These are phyloP conservation scores for Melanogaster broomeanus DNA, from an alignment of 768 basidiomycete genomes.

Conservation along the genomic window DNA sequence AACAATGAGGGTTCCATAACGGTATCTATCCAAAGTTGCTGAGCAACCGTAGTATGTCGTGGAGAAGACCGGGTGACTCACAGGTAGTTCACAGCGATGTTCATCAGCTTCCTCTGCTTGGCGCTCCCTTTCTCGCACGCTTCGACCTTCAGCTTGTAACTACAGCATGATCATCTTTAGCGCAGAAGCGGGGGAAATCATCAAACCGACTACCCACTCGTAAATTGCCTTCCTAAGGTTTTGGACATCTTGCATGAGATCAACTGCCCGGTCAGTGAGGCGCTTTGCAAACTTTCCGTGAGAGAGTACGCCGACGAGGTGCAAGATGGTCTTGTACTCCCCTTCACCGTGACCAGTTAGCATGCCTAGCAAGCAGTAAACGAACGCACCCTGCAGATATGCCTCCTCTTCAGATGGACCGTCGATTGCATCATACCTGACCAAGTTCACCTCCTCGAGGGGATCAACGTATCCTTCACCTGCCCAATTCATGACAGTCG, in stretches of 20 bases:
- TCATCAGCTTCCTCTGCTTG: constrained; percentile 76
- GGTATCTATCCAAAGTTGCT: constrained; percentile 50
- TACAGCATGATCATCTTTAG: constrained; percentile 32
- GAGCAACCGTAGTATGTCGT: constrained; percentile 2
- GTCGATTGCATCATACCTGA: constrained; percentile 70
- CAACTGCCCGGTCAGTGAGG: constrained; percentile 84
- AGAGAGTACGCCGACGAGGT: constrained; percentile 88
- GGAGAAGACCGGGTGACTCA: constrained; percentile 36
- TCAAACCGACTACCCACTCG: constrained; percentile 59
- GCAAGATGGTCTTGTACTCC: constrained; percentile 95
- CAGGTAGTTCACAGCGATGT: constrained; percentile 87
- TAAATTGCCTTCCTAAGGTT: constrained; percentile 95
- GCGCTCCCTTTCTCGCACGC: constrained; percentile 75
- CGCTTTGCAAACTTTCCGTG: constrained; percentile 93
- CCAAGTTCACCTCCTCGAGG: constrained; percentile 37
- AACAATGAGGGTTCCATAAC: constrained; percentile 90
- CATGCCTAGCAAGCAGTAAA: background rate
- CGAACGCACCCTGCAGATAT: constrained; percentile 71
- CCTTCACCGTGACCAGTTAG: constrained; percentile 47
- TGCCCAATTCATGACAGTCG: constrained; percentile 66
- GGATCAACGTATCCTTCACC: constrained; percentile 41
- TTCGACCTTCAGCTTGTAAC: constrained; percentile 90
- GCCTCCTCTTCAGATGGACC: constrained; percentile 87
- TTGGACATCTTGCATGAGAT: constrained; percentile 95
- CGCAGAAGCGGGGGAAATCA: background rate